phyloP scores from a whole-genome alignment of 441 rosid species.

The Pelargonium exstipulatum region DNA sequence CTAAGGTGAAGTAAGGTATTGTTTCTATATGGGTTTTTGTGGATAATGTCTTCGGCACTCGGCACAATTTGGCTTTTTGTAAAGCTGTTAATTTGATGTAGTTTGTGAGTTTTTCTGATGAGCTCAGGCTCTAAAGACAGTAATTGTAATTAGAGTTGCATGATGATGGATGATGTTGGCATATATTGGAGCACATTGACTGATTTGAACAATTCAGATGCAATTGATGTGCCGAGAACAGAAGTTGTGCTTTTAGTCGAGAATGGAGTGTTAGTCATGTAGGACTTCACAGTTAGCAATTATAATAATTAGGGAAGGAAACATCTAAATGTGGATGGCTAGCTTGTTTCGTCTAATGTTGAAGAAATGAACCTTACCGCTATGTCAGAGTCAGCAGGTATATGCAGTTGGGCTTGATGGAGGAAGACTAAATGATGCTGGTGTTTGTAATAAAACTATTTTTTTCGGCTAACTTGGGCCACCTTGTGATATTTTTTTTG shows the following conservation, averaged over 20 bases:
- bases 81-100: too few relatives aligned
- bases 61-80: too few relatives aligned
- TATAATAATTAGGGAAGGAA: background rate
- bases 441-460: background rate
- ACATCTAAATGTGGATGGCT: background rate
- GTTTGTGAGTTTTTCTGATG: too few relatives aligned
- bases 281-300: background rate
- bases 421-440: too few relatives aligned
- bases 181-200: background rate
- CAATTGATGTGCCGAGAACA: background rate
- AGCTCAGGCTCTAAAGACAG: background rate
- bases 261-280: conserved; percentile 16
- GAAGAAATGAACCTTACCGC: too few relatives aligned
- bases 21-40: too few relatives aligned
- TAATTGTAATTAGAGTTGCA: background rate
- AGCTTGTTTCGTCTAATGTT: too few relatives aligned
- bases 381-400: too few relatives aligned
- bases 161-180: background rate
- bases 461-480: background rate
- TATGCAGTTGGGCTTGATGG: too few relatives aligned
- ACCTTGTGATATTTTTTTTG: background rate
- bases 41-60: too few relatives aligned
- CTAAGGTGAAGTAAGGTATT: too few relatives aligned
- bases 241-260: background rate
- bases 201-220: background rate